These are phyloP conservation scores for Massariosphaeria phaeospora DNA, from an alignment of 495 filamentous ascomycete genomes.

Conservation along the genomic window DNA sequence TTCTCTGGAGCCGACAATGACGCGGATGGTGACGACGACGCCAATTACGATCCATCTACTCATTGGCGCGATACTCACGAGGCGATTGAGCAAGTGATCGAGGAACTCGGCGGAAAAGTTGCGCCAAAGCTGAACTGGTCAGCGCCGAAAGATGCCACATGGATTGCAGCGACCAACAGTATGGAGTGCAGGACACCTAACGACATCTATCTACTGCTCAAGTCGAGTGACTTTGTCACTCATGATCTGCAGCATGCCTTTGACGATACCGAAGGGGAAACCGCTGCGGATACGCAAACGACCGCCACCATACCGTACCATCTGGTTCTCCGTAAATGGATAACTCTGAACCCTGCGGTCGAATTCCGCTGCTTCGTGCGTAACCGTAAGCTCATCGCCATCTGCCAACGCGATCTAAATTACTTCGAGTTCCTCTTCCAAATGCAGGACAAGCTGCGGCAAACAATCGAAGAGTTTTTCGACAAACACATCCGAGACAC, in stretches of 20 bases:
- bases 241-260: constrained; percentile 94
- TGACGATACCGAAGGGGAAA: constrained; percentile 60
- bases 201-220: constrained; percentile 89
- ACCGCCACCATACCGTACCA: constrained; percentile 48
- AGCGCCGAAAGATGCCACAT: constrained; percentile 92
- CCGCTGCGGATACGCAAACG: constrained; percentile 5
- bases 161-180: constrained; percentile 85
- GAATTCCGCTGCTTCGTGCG: constrained; percentile 96
- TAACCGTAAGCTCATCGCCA: constrained; percentile 66
- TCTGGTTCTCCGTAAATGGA: constrained; percentile 79
- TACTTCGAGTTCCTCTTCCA: constrained; percentile 75
- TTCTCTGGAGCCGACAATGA: constrained; percentile 45
- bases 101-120: constrained; percentile 73
- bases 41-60: constrained; percentile 52
- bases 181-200: constrained; percentile 81
- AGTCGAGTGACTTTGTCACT: constrained; percentile 86
- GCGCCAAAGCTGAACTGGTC: constrained; percentile 97
- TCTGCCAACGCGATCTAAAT: constrained; percentile 85
- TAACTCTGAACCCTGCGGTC: constrained; percentile 79
- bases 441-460: constrained; percentile 58
- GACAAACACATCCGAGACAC: constrained; percentile 61
- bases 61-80: constrained; percentile 69
- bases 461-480: constrained; percentile 67
- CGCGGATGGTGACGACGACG: constrained; percentile 41
- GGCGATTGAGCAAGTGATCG: constrained; percentile 67